Evolutionary conservation across 1,139 yeast genomes (phyloP).

Genomic region (Yarrowia galli): DNA sequence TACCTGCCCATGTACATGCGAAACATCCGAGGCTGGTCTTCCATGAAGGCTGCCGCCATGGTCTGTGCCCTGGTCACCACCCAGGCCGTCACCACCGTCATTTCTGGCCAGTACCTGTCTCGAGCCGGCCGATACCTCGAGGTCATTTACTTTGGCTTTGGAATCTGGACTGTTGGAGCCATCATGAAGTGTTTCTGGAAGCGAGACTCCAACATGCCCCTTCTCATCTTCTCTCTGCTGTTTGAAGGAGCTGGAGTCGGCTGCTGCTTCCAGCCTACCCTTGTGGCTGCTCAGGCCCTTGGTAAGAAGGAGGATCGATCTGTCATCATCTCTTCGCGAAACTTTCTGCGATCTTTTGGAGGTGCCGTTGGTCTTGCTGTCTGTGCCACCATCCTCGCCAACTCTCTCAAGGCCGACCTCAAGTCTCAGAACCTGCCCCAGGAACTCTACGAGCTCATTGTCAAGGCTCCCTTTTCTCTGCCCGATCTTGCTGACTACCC

Average conservation of each 20-base stretch:
- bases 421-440: conserved; percentile 14
- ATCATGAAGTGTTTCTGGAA: conserved; percentile 39
- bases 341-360: conserved; percentile 36
- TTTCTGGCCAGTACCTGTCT: conserved; percentile 37
- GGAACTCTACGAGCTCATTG: conserved; percentile 25
- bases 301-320: conserved; percentile 47
- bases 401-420: conserved; percentile 24
- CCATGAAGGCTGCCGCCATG: conserved; percentile 50
- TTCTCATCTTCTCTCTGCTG: conserved; percentile 28
- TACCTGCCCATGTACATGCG: conserved; percentile 62
- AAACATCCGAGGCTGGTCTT: conserved; percentile 56
- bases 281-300: conserved; percentile 51
- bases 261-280: conserved; percentile 37
- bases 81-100: conserved; percentile 32
- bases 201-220: conserved; percentile 16
- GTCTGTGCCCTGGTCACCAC: conserved; percentile 32
- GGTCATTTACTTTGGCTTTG: conserved; percentile 38
- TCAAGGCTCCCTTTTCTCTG: conserved; percentile 31
- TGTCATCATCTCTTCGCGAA: conserved; percentile 45
- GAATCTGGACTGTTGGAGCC: conserved; percentile 36
- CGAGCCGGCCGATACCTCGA: conserved; percentile 34
- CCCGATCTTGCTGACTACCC: conserved; percentile 28
- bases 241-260: conserved; percentile 37
- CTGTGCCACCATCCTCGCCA: conserved; percentile 25
- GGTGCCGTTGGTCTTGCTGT: conserved; percentile 37